Evolutionary conservation across 306 rosid genomes (phyloP).

Genomic region (Ormosia semicastrata): DNA sequence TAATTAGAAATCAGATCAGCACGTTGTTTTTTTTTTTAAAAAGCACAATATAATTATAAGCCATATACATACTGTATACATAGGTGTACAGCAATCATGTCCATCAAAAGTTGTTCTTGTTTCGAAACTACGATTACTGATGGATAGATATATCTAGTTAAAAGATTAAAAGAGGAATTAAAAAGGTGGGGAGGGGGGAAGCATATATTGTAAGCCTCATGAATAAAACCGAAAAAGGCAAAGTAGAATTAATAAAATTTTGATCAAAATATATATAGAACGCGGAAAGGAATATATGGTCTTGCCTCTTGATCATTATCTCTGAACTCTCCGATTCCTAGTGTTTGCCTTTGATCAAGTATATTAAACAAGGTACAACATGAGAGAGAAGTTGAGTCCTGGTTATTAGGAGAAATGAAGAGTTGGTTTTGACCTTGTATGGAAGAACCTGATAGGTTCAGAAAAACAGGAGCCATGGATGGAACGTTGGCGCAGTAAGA

Average conservation of each 20-base stretch:
- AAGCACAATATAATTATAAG: not conserved
- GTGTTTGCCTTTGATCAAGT: slow-evolving; percentile 37
- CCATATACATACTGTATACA: not conserved
- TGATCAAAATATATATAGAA: not conserved
- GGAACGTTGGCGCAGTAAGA: not conserved
- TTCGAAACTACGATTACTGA: not conserved
- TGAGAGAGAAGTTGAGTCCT: slow-evolving; percentile 42
- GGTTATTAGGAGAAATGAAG: slow-evolving; percentile 33
- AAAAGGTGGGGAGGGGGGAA: not conserved
- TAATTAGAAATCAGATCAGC: not conserved
- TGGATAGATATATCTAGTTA: not conserved
- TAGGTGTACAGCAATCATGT: not conserved
- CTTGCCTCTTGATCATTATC: slow-evolving; percentile 51
- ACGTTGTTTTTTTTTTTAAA: not conserved
- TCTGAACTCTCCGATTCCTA: slow-evolving; percentile 17
- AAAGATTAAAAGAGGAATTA: not conserved
- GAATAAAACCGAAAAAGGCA: not conserved
- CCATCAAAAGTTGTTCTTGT: not conserved
- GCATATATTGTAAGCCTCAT: not conserved
- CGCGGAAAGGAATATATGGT: not conserved
- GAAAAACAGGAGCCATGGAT: slow-evolving; percentile 57
- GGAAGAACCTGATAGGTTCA: slow-evolving; percentile 47
- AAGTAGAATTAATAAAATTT: not conserved
- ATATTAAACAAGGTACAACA: slow-evolving; percentile 26
- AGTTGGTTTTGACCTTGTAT: slow-evolving; percentile 38